Base-by-base conservation (phyloP, 2,329 filamentous ascomycete genomes). In the Raffaelea arxii region DNA sequence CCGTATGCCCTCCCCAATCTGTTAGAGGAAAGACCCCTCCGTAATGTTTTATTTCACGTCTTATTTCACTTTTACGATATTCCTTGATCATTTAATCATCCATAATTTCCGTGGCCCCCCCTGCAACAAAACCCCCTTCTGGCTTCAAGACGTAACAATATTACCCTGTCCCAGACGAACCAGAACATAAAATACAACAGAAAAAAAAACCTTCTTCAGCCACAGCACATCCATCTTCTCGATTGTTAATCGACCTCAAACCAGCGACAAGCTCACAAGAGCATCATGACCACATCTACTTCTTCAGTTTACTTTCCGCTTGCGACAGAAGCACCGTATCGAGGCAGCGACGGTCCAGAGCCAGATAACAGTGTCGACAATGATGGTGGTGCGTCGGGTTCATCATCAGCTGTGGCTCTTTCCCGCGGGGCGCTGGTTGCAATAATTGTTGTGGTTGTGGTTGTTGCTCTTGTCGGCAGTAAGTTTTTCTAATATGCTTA, bases 351-450 rank as follows among this genome's bases (percentile, higher is more conserved):
- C 25, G 57, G 63, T 23, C 62, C 63, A 23, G 23, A 16, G 6
- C 25, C 38, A 18, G 18, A 37, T 24, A 24, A 25, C 6, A 64
- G 65, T 16, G 64, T 69, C 46, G 73, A 77, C 49, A 69, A 66
- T 50, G 75, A 75, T 27, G 75, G 72, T 16, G 86, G 86, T 22
- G 84, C 85, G 16, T 74, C 77, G 32, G 85, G 86, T 18, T 63
- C 71, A 16, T 76, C 73, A 50, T 70, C 71, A 21, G 75, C 77
- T 6, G 77, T 84, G 54, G 70, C 70, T 32, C 65, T 92, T 21
- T 86, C 83, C 2, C 78, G 71, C 32, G 83, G 82, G 19, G 86
- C 75, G 14, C 68, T 89, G 56, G 73, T 86, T 48, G 85, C 84
- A 41, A 88, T 92, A 54, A 80, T 87, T 47, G 71, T 86, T 12